Evolutionary conservation across 768 basidiomycete species (phyloP).

Genomic region (Russula ochroleuca): DNA sequence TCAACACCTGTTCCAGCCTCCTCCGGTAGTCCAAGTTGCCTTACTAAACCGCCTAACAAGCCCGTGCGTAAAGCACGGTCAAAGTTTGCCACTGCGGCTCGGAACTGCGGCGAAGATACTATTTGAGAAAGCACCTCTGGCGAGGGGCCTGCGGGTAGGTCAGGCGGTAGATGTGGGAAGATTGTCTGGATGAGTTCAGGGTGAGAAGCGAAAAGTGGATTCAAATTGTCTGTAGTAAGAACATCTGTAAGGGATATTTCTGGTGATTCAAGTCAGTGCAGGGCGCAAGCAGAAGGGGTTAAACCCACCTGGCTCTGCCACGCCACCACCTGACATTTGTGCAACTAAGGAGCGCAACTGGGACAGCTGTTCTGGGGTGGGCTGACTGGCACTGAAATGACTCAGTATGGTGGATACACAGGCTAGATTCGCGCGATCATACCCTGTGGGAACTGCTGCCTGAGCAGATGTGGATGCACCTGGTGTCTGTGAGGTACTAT

Average conservation of each 20-base stretch:
- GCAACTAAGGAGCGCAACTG: slow-evolving; percentile 50
- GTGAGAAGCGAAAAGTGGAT: slow-evolving; percentile 64
- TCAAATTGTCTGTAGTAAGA: slow-evolving; percentile 66
- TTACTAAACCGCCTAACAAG: slow-evolving; percentile 67
- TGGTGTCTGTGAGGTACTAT: slow-evolving; percentile 35
- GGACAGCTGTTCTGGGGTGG: slow-evolving; percentile 63
- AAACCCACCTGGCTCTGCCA: slow-evolving; percentile 36
- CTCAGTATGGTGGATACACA: neutral
- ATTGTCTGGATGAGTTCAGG: slow-evolving; percentile 65
- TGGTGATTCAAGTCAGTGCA: slow-evolving; percentile 28
- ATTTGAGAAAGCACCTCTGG: slow-evolving; percentile 67
- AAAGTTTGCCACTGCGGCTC: slow-evolving; percentile 69
- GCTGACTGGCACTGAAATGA: slow-evolving; percentile 21
- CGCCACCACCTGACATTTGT: slow-evolving; percentile 40
- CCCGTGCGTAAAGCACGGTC: slow-evolving; percentile 85
- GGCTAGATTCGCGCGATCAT: slow-evolving; percentile 7
- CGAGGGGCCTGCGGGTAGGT: slow-evolving; percentile 64
- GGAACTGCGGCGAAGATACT: slow-evolving; percentile 81
- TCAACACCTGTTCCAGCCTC: slow-evolving; percentile 75
- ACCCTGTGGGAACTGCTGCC: slow-evolving; percentile 22
- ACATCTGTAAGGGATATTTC: slow-evolving; percentile 72
- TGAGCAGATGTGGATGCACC: slow-evolving; percentile 47
- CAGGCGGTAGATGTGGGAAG: slow-evolving; percentile 79
- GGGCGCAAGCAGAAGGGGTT: slow-evolving; percentile 18
- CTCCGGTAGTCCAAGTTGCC: slow-evolving; percentile 76